Evolutionary conservation across 2,329 filamentous ascomycete species (phyloP).

Genomic region (Hortaea werneckii): DNA sequence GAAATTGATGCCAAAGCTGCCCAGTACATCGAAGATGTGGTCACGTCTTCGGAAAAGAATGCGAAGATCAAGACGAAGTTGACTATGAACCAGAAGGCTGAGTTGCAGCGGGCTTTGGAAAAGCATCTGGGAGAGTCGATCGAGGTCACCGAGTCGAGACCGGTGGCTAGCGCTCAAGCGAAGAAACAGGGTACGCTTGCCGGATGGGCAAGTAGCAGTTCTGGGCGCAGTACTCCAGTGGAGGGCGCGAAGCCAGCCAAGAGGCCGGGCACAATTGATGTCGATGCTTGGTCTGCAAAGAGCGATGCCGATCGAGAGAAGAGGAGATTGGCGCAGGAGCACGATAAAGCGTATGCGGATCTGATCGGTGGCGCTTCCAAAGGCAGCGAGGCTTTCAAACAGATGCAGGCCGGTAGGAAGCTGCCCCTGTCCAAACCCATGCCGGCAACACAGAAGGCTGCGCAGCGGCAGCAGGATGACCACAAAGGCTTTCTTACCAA

Average conservation of each 20-base stretch:
- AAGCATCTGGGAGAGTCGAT: constrained; percentile 33
- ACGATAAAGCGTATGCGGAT: constrained; percentile 8
- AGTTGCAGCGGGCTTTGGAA: constrained; percentile 57
- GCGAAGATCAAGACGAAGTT: constrained; percentile 66
- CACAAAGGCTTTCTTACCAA: constrained; percentile 58
- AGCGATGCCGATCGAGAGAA: constrained; percentile 3
- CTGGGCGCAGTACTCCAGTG: constrained; percentile 14
- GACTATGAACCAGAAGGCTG: constrained; percentile 71
- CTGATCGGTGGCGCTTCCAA: constrained; percentile 7
- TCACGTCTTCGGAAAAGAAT: constrained; percentile 33
- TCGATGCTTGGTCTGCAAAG: constrained; percentile 20
- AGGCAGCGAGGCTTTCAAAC: constrained; percentile 12
- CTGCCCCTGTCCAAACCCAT: constrained; percentile 10
- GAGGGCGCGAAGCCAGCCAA: constrained; percentile 9
- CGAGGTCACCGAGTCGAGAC: constrained; percentile 8
- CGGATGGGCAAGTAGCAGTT: constrained; percentile 29
- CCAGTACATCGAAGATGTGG: constrained; percentile 54
- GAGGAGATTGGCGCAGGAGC: constrained; percentile 1
- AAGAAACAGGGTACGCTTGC: constrained; percentile 33
- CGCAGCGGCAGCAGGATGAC: constrained; percentile 30
- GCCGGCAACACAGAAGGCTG: constrained; percentile 17
- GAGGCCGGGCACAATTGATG: constrained; percentile 23
- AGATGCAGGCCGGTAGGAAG: constrained; percentile 20
- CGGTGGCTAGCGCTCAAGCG: neutral
- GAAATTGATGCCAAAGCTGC: constrained; percentile 54